Base-by-base conservation (phyloP, 2,329 filamentous ascomycete species). In the Microsporum canis region DNA sequence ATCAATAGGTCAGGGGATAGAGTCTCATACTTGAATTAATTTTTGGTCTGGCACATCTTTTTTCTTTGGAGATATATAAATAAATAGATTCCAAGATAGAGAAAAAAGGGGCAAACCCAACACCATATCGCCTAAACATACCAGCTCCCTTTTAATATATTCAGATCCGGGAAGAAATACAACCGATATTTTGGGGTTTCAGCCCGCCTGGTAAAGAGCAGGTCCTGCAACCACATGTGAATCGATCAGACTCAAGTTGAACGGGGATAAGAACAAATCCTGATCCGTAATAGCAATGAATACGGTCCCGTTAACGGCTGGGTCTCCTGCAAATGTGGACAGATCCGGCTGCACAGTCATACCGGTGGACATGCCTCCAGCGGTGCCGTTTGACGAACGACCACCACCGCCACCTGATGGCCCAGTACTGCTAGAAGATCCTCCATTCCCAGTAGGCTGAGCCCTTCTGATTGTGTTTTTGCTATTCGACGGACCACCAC, bases 141-240 rank as follows among this genome's bases (percentile, higher is more conserved):
- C 23, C 23, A 47, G 27, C 43, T 3, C 43, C 43, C 0, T 47
- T 47, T 12, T 29, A 27, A 47, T 36, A 36, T 36, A 36, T 36
- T 2, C 5, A 36, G 17, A 5, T 36, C 34, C 34, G 34, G 10
- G 34, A 5, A 36, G 10, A 36, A 5, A 10, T 36, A 36, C 8
- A 12, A 47, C 10, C 27, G 23, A 47, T 8, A 10, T 29, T 8
- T 8, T 29, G 17, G 27, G 27, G n/a, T n/a, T 29, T 80, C 79
- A 94, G 66, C 89, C 89, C 67, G 88, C 85, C 75, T 90, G 87
- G 72, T 91, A 94, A 38, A 94, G 70, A 59, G 83, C 86, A 59
- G 91, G 78, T 31, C 77, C 77, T 23, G 89, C 88, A 60, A 84
- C 82, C 41, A 94, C 85, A 67, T 91, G 88, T 0, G 88, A 84